phyloP scores from a whole-genome alignment of 345 rosid species.

The Brassica rapa region DNA sequence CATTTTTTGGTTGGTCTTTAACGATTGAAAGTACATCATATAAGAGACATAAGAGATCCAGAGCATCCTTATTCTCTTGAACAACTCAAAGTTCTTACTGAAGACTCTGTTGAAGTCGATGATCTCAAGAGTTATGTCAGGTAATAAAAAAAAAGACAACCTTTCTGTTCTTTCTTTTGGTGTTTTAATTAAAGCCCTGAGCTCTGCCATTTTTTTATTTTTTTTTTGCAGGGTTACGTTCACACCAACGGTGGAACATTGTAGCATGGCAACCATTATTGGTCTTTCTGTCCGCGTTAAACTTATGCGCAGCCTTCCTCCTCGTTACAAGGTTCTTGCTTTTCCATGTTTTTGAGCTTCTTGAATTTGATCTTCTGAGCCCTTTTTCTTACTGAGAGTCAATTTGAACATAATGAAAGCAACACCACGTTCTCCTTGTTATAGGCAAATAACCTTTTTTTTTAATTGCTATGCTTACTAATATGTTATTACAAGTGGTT shows the following conservation, averaged over 20 bases:
- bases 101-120: constrained; percentile 89
- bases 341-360: neutral
- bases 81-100: constrained; percentile 88
- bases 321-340: constrained; percentile 79
- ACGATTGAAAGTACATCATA: constrained; percentile 50
- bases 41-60: constrained; percentile 95
- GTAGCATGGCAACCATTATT: constrained; percentile 90
- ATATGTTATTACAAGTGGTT: neutral
- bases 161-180: neutral
- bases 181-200: neutral
- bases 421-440: neutral
- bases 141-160: constrained; percentile 28
- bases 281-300: constrained; percentile 92
- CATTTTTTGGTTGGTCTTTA: neutral
- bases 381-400: neutral
- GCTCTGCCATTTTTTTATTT: too few relatives aligned
- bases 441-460: neutral
- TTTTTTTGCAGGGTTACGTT: constrained; percentile 77
- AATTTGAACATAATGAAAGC: neutral
- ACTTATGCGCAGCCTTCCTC: constrained; percentile 87
- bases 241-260: constrained; percentile 92
- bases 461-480: neutral
- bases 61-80: constrained; percentile 96
- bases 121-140: constrained; percentile 67
- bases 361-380: neutral